Evolutionary conservation across 2,329 filamentous ascomycete genomes (phyloP).

Genomic region (Hawksworthiomyces lignivorus): DNA sequence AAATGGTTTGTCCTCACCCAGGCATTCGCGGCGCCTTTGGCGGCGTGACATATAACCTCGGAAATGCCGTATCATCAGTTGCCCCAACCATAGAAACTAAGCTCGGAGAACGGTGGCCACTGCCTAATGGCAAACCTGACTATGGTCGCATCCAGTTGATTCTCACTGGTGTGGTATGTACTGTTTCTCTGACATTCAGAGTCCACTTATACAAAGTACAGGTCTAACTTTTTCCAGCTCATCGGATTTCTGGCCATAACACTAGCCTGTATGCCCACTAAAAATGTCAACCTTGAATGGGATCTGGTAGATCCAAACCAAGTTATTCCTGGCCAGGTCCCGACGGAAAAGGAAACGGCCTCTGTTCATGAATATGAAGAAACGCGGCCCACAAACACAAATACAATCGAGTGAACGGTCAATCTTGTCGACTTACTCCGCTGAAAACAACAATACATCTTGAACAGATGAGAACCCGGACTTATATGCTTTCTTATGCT

Average conservation of each 20-base stretch:
- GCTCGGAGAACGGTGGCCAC: slow-evolving; percentile 4
- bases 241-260: neutral
- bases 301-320: slow-evolving; percentile 4
- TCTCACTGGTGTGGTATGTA: neutral
- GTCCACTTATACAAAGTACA: too few species aligned
- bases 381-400: too few species aligned
- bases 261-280: slow-evolving; percentile 4
- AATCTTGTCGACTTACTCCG: too few species aligned
- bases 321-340: slow-evolving; percentile 2
- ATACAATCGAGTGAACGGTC: too few species aligned
- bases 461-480: too few species aligned
- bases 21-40: slow-evolving; percentile 65
- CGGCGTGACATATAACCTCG: slow-evolving; percentile 64
- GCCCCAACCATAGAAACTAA: slow-evolving; percentile 25
- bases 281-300: slow-evolving; percentile 7
- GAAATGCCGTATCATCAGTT: slow-evolving; percentile 66
- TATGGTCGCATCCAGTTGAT: slow-evolving; percentile 5
- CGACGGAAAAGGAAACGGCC: neutral
- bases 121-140: slow-evolving; percentile 1
- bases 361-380: neutral
- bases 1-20: slow-evolving; percentile 64
- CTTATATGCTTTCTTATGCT: too few species aligned
- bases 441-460: too few species aligned
- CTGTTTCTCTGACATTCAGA: too few species aligned
- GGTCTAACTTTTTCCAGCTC: neutral